phyloP scores from a whole-genome alignment of 1,139 yeast species.

The Pneumocystis sp. region DNA sequence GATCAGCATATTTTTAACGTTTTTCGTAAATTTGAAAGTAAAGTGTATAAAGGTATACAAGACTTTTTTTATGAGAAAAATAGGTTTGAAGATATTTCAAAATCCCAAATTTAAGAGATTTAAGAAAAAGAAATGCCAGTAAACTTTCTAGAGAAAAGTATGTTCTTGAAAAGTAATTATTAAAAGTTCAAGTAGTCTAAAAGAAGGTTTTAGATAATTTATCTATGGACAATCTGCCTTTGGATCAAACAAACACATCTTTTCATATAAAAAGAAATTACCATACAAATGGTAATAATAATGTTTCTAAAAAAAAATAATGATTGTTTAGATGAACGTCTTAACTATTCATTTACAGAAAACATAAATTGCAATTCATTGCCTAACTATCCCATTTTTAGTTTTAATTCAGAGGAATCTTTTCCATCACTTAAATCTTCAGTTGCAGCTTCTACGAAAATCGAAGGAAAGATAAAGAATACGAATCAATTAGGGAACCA shows the following conservation, averaged over 20 bases:
- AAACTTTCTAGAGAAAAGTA: background rate
- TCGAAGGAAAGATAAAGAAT: background rate
- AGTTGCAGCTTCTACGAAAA: background rate
- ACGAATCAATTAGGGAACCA: background rate
- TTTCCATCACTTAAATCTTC: background rate
- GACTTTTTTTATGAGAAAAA: background rate
- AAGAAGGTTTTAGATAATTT: background rate
- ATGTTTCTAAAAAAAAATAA: background rate
- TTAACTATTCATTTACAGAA: background rate
- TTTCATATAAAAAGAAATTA: background rate
- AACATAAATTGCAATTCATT: background rate
- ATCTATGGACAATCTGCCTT: background rate
- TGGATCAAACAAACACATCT: background rate
- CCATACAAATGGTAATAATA: background rate
- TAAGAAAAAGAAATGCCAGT: background rate
- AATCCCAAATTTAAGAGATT: background rate
- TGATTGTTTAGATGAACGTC: background rate
- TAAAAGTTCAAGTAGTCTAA: background rate
- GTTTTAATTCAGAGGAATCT: background rate
- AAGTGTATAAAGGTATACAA: background rate
- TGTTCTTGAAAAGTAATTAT: background rate
- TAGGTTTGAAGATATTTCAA: background rate
- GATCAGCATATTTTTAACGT: no score
- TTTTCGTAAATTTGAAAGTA: no score
- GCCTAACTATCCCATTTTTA: background rate